Evolutionary conservation across 2,329 filamentous ascomycete species (phyloP), one percentile per base, ranked within the genome.

Genomic region (Fusarium longipes): DNA sequence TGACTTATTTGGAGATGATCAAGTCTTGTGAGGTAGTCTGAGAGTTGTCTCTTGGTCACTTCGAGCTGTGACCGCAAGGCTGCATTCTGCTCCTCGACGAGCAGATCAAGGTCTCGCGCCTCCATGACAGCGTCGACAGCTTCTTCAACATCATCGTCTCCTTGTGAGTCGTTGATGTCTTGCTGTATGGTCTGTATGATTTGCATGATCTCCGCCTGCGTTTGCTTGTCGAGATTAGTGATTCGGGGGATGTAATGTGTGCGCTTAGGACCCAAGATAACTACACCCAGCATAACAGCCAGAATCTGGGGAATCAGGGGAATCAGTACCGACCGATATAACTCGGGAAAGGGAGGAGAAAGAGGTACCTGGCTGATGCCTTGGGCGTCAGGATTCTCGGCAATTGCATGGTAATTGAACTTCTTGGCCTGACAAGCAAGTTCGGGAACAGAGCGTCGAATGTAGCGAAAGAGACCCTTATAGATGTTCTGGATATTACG

Each of bases 1-100:
- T 92, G 83, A 49, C 83, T 88, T 63, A 85, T 82, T 68, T 88
- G 84, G 18, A 90, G 78, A 72, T 86, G 82, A 57, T 88, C 87
- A 48, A 89, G 79, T 20, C 87, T 83, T 8, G 86, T 84, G 56
- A 86, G 84, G 63, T 87, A 83, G 73, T 88, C 85, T 40, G 86
- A 87, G 55, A 86, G 82, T 38, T 82, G 82, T 73, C 87, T 88
- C 67, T 82, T 86, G 40, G 86, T 79, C 8, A 79, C 77, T 17
- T 87, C 85, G 32, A 84, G 80, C 68, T 87, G 82, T 54, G 81
- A 80, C 47, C 83, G 80, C 33, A 87, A 76, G 47, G 80, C 78
- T 17, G 82, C 82, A 62, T 86, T 81, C 69, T 85, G 82, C 64
- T 86, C 85, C 69, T 90, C 87, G 22, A 84, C 80, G 39, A 86